phyloP scores from a whole-genome alignment of 306 rosid genomes.

The Arachis stenosperma region DNA sequence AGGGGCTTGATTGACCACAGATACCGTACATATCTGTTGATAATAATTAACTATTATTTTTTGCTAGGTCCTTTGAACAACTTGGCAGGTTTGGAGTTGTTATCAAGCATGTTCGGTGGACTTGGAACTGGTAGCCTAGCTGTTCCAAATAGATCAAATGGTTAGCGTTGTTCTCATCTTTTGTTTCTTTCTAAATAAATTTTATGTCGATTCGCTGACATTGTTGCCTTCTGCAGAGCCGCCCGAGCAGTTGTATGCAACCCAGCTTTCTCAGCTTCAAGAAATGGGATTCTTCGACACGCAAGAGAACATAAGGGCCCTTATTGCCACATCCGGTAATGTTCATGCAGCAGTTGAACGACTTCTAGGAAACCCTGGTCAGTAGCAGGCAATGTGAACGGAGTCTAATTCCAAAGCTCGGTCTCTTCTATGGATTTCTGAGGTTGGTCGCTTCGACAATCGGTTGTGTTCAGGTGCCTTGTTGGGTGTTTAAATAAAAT shows the following conservation, averaged over 20 bases:
- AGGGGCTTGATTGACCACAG: not conserved
- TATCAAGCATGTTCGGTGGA: constrained; percentile 90
- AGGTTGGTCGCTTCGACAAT: constrained; percentile 37
- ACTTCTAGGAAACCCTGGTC: constrained; percentile 55
- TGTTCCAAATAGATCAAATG: constrained; percentile 71
- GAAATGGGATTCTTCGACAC: constrained; percentile 70
- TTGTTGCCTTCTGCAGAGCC: constrained; percentile 46
- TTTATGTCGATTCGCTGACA: not conserved
- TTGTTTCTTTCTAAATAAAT: not conserved
- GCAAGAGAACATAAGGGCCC: constrained; percentile 66
- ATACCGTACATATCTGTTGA: not conserved
- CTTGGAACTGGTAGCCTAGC: constrained; percentile 84
- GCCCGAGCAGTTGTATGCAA: constrained; percentile 63
- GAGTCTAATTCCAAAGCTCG: not conserved
- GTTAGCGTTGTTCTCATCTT: constrained; percentile 47
- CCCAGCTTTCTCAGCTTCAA: constrained; percentile 65
- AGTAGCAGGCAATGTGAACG: constrained; percentile 33
- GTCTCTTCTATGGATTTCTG: not conserved
- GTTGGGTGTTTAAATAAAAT: constrained; percentile 29
- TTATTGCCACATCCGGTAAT: constrained; percentile 63
- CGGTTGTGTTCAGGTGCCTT: constrained; percentile 29
- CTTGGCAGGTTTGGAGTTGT: constrained; percentile 61
- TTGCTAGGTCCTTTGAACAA: constrained; percentile 57
- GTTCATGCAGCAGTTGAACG: constrained; percentile 66
- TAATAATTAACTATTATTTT: not conserved